phyloP scores from a whole-genome alignment of 768 basidiomycete species.

The Steccherinum ochraceum region DNA sequence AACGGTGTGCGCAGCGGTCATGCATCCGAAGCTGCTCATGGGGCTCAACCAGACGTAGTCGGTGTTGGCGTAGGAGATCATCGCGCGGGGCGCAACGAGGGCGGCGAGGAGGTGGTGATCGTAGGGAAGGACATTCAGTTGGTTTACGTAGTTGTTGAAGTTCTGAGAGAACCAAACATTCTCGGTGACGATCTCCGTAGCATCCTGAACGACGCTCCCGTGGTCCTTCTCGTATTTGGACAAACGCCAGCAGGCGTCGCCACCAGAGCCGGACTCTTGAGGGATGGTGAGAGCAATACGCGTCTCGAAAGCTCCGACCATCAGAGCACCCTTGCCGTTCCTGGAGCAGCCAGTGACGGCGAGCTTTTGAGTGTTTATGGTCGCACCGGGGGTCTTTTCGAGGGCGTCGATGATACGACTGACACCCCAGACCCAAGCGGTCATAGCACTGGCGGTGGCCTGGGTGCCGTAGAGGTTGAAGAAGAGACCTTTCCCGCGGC shows the following conservation, averaged over 20 bases:
- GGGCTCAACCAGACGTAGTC: conserved; percentile 52
- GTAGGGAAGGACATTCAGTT: conserved; percentile 41
- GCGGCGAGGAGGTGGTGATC: conserved; percentile 56
- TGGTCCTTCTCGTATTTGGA: conserved; percentile 39
- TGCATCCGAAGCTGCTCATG: conserved; percentile 42
- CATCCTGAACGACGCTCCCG: conserved; percentile 46
- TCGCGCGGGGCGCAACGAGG: conserved; percentile 47
- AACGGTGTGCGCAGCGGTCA: conserved; percentile 43
- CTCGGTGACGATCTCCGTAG: conserved; percentile 51
- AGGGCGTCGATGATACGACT: conserved; percentile 57
- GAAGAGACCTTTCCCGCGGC: conserved; percentile 52
- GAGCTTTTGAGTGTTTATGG: conserved; percentile 42
- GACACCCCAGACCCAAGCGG: conserved; percentile 59
- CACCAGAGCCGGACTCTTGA: conserved; percentile 59
- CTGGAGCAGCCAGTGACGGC: conserved; percentile 57
- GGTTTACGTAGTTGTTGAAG: conserved; percentile 42
- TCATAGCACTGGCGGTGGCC: conserved; percentile 47
- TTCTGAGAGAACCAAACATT: conserved; percentile 55
- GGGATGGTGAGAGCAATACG: conserved; percentile 56
- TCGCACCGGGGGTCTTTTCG: conserved; percentile 37
- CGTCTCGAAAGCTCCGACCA: conserved; percentile 52
- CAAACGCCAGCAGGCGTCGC: conserved; percentile 55
- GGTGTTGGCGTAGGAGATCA: conserved; percentile 51
- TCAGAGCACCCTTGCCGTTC: conserved; percentile 55
- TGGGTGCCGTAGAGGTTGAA: conserved; percentile 45